Evolutionary conservation across 2,329 filamentous ascomycete species (phyloP), one percentile per base, ranked within the genome.

Genomic region (Colletotrichum musicola): DNA sequence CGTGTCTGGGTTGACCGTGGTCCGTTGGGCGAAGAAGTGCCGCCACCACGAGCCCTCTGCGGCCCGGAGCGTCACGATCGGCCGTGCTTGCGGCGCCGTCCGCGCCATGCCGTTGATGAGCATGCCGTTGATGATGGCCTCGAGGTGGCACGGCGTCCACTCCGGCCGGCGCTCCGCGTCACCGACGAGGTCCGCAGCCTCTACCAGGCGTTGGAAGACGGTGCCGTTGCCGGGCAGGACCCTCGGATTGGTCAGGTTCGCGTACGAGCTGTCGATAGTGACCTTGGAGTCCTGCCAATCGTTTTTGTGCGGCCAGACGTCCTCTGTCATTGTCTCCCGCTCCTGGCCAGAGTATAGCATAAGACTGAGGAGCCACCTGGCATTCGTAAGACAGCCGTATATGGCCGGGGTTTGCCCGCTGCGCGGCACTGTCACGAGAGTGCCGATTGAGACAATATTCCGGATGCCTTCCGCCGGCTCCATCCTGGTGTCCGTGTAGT

Each of bases 41-140:
- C 50, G 60, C 60, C 60, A 62, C 60, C 60, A 62, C 12, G 60
- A 18, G 25, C 60, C 50, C 16, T 56, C 20, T 16, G 25, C 25
- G 20, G 56, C 60, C 4, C 49, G 55, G 1, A 62, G 38, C 18
- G 20, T 40, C 18, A 30, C 38, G 27, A 55, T 38, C 2, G 40
- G 49, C 2, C 16, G 14, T 2, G 50, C 49, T 14, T 27, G 14
- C 25, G 60, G 50, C 25, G 50, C 50, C 6, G 60, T 62, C 50
- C 40, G 60, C 4, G 50, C 50, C 60, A 62, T 56, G 10, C 49
- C 60, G 40, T 62, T 62, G 3, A 42, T 22, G 38, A 62, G 60
- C 60, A 62, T 55, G 27, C 49, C 40, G 60, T 62, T 62, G 25
- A 62, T 38, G 38, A 55, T n/a, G 4, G 60, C 47, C 50, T 62